Base-by-base conservation (phyloP, 768 basidiomycete genomes). In the Auricularia heimuer region DNA sequence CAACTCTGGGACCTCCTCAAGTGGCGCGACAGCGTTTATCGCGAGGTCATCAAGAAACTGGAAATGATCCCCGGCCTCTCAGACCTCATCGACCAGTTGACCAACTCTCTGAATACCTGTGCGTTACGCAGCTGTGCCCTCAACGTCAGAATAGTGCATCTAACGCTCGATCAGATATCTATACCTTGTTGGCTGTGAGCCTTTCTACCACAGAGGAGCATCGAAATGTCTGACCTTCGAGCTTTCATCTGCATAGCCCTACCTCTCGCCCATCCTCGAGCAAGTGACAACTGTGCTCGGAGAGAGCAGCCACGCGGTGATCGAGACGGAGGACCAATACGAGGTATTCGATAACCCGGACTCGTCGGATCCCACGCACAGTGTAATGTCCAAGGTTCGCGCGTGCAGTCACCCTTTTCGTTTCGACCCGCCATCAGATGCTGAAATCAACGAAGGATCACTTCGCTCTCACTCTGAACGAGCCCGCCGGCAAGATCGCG, bases 291-390 rank as follows among this genome's bases (percentile, higher is more conserved):
- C 74, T 3, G 83, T 81, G 11, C 79, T 89, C 12, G 78, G 81
- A 58, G 82, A 85, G 70, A 83, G 85, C 4, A 87, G 85, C 69
- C 85, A 86, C 70, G 83, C 83, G 33, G 85, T 89, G 65, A 87
- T 90, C 69, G 82, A 88, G 71, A 81, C 78, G 33, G 81, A 83
- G 39, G 88, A 89, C 67, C 87, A 89, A 73, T 88, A 83, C 65
- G 82, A 85, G 71, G 84, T 82, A 68, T 90, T 89, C 74, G 77
- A 86, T 69, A 81, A 88, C 69, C 81, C 83, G 3, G 72, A 82
- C 67, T 86, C 88, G 8, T 86, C 85, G 11, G 87, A 90, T 70
- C 89, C 88, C 3, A 86, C 88, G 1, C 88, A 90, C 73, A 87
- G 85, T 73, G 75, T 87, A 67, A 77, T 89, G 62, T 87, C 86